Evolutionary conservation across 345 rosid species (phyloP).

Genomic region (Boechera retrofracta): DNA sequence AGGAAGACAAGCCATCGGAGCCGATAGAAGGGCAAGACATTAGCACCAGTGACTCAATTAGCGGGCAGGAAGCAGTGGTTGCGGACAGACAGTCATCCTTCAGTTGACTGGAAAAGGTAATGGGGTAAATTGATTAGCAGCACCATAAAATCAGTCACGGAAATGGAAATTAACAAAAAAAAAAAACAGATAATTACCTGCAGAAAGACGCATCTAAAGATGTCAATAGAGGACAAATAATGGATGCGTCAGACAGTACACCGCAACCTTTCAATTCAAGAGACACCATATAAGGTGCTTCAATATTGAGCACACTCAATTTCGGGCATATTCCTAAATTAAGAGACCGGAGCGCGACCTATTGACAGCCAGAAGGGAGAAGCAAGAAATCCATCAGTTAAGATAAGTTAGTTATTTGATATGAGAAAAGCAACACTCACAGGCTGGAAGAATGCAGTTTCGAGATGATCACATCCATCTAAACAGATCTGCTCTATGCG

Average conservation of each 20-base stretch:
- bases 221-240: conserved; percentile 77
- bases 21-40: conserved; percentile 94
- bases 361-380: conserved; percentile 37
- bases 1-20: conserved; percentile 76
- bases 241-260: conserved; percentile 78
- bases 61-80: conserved; percentile 76
- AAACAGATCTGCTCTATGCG: conserved; percentile 80
- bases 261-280: conserved; percentile 99
- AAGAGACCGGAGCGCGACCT: conserved; percentile 90
- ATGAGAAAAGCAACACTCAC: conserved; percentile 55
- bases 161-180: conserved; percentile 3
- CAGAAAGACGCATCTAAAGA: conserved; percentile 98
- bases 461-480: conserved; percentile 98
- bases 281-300: conserved; percentile 79
- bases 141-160: background rate
- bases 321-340: conserved; percentile 97
- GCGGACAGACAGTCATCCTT: conserved; percentile 89
- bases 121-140: conserved; percentile 21
- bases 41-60: conserved; percentile 81
- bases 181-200: conserved; percentile 53
- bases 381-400: conserved; percentile 12
- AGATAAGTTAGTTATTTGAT: conserved; percentile 21
- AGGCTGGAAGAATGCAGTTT: conserved; percentile 84
- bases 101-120: conserved; percentile 70
- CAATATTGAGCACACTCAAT: conserved; percentile 68